Conservation (phyloP, 2,329 filamentous ascomycete genomes). For the Colletotrichum sp. region DNA sequence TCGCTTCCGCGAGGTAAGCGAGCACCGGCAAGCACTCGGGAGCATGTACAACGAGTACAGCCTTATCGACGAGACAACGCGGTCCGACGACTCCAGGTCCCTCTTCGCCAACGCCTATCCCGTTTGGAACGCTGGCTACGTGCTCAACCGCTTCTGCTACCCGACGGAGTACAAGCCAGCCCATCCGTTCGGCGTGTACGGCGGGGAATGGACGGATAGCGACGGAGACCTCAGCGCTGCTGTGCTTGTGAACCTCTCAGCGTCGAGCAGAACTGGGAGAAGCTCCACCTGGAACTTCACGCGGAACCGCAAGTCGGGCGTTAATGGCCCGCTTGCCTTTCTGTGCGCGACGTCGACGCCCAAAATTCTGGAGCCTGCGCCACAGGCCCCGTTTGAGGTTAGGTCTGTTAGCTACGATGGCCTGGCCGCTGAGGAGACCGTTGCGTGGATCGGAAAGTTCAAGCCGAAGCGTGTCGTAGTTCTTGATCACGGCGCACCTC, state of each 20-base stretch:
- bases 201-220: slow-evolving; percentile 27
- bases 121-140: slow-evolving; percentile 29
- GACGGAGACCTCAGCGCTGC: slow-evolving; percentile 37
- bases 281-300: slow-evolving; percentile 28
- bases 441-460: slow-evolving; percentile 14
- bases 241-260: slow-evolving; percentile 33
- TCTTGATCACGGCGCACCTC: slow-evolving; percentile 23
- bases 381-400: not conserved
- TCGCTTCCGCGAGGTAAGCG: slow-evolving; percentile 41
- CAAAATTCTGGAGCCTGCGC: not conserved
- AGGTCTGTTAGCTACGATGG: slow-evolving; percentile 14
- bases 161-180: slow-evolving; percentile 25
- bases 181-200: slow-evolving; percentile 17
- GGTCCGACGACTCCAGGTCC: slow-evolving; percentile 2
- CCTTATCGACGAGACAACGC: slow-evolving; percentile 14
- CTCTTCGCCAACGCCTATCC: slow-evolving; percentile 23
- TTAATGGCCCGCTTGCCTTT: slow-evolving; percentile 24
- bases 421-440: not conserved
- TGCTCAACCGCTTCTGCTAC: slow-evolving; percentile 38
- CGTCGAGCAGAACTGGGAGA: slow-evolving; percentile 33
- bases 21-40: slow-evolving; percentile 26
- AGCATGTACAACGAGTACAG: slow-evolving; percentile 50
- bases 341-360: slow-evolving; percentile 30
- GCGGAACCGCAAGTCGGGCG: slow-evolving; percentile 7
- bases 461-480: slow-evolving; percentile 22